Conservation (phyloP, 2,329 filamentous ascomycete species). For the Trichoderma sp. region DNA sequence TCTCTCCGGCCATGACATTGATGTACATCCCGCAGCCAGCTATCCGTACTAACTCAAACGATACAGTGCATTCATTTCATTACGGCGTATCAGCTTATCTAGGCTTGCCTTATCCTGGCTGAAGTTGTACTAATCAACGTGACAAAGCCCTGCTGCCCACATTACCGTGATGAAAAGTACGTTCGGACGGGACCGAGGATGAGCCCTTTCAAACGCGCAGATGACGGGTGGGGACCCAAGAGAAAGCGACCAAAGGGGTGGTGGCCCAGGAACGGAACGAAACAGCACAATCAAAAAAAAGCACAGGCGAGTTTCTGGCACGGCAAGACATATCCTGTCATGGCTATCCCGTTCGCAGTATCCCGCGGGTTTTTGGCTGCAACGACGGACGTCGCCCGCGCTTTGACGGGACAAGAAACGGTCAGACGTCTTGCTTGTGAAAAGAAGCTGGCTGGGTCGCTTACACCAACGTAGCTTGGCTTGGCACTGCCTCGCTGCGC, state of each 20-base stretch:
- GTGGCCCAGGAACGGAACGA: background rate
- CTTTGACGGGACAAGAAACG: background rate
- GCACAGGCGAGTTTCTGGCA: conserved; percentile 10
- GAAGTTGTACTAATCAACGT: conserved; percentile 18
- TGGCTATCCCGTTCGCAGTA: conserved; percentile 19
- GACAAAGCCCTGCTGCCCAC: conserved; percentile 9
- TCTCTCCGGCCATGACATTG: background rate
- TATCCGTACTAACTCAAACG: background rate
- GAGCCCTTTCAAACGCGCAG: background rate
- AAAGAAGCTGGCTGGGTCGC: background rate
- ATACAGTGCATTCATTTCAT: conserved; percentile 11
- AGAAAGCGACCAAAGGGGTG: conserved; percentile 5
- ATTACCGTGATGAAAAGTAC: conserved; percentile 21
- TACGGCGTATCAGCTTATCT: conserved; percentile 17
- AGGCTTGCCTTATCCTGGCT: conserved; percentile 5
- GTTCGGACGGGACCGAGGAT: conserved; percentile 8
- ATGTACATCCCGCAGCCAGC: background rate
- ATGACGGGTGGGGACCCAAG: conserved; percentile 15
- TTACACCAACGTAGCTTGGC: conserved; percentile 13
- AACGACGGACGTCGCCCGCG: background rate
- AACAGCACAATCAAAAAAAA: background rate
- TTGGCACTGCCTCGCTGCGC: background rate
- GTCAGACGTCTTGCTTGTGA: background rate
- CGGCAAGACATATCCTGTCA: conserved; percentile 10
- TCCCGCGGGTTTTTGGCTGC: background rate